Evolutionary conservation across 2,329 filamentous ascomycete species (phyloP), one percentile per base, ranked within the genome.

Genomic region (Onygenales sp.): DNA sequence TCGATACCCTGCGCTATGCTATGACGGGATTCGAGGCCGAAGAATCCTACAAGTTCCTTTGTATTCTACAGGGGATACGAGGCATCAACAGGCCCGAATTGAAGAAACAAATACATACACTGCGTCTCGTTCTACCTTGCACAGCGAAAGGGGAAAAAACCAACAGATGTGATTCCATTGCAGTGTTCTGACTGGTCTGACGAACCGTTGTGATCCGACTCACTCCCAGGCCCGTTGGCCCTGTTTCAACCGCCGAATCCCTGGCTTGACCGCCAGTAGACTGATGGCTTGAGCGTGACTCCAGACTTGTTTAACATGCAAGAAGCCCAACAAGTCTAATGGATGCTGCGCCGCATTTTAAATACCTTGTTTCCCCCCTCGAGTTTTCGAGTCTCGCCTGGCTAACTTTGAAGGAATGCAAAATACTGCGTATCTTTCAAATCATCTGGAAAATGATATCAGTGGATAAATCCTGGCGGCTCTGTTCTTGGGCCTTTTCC

Each of bases 281-380:
- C n/a, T 27, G 39, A 43, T 33, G 27, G 17, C 21, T 17, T 50
- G 48, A 43, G 27, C 10, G 14, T 43, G 42, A 45, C 38, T 27
- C 5, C 21, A 27, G 5, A 27, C 21, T 32, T 33, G 33, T 41
- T 52, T 39, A 39, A 49, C 42, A 52, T 52, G 50, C 50, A 52
- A 31, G 43, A 45, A 31, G 50, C 50, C 50, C 50, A 52, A 52
- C 41, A 32, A 31, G 32, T 52, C 49, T 14, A 27, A 27, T 27
- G 21, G 21, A 46, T 17, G 14, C 50, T 41, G 14, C 17, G 50
- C 43, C 43, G 50, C 50, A 41, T 6, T 31, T 49, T 36, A 7
- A 49, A 21, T 27, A 27, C 31, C 10, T 10, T 44, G 14, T 44
- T 36, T 13, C 13, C 33, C 13, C 3, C 8, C n/a, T 8, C 5